Evolutionary conservation across 2,329 filamentous ascomycete genomes (phyloP), one percentile per base, ranked within the genome.

Genomic region (Verticillium isaacii): DNA sequence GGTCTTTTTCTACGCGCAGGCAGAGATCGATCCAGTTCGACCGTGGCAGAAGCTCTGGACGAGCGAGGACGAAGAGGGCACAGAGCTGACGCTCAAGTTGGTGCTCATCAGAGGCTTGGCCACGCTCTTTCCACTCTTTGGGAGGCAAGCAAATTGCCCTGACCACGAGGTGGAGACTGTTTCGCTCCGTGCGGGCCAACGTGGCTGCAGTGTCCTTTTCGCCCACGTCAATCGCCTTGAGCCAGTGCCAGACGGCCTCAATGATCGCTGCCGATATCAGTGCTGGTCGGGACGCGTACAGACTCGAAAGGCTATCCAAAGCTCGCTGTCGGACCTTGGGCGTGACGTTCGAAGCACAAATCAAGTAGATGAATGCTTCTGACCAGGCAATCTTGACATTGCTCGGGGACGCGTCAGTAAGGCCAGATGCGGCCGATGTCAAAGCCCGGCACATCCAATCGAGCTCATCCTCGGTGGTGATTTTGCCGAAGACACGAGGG

Each of bases 21-120:
- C 92, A 96, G 3, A 93, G 78, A 52, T 95, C 89, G 69, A 99
- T 98, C 96, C 96, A 99, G 64, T 85, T 91, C 23, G 88, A 82
- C 63, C 85, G 85, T 0, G 92, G 89, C 62, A 98, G 84, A 39
- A 99, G 78, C 63, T 93, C 88, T 23, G 87, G 82, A 29, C 92
- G 89, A 61, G 90, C 89, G 32, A 99, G 80, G 19, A 97, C 87
- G 19, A 97, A 78, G 4, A 97, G 77, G 6, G 86, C 85, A 66
- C 93, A 86, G 68, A 96, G 87, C 72, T 97, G 92, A 29, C 78
- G 74, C 67, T 91, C 85, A 9, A 93, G 72, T 15, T 79, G 68
- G 25, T 82, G 75, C 60, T 78, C 72, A 41, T 82, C 74, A n/a
- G 83, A 71, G 19, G 73, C 72, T 36, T 74, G 70, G 11, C 78